phyloP scores from a whole-genome alignment of 106 monocot genomes.

The Dendrobium huoshanense region DNA sequence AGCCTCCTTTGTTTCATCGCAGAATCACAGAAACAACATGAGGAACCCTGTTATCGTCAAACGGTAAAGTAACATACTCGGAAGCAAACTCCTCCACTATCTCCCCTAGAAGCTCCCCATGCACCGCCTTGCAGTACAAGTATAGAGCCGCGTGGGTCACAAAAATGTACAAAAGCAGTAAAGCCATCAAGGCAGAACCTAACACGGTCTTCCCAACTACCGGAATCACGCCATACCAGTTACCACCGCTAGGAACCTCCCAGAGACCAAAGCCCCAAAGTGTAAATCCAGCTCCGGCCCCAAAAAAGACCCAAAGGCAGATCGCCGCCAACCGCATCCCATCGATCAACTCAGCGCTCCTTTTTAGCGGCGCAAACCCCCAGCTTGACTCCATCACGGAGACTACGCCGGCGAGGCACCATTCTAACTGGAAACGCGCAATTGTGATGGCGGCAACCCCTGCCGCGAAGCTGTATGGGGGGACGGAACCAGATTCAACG shows the following conservation, averaged over 20 bases:
- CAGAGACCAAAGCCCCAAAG: constrained; percentile 26
- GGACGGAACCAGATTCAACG: constrained; percentile 3
- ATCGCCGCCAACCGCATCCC: constrained; percentile 36
- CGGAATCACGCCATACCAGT: constrained; percentile 14
- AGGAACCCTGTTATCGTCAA: constrained; percentile 48
- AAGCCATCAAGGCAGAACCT: constrained; percentile 15
- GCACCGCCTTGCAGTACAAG: constrained; percentile 56
- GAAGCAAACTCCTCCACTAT: constrained; percentile 48
- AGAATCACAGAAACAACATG: constrained; percentile 48
- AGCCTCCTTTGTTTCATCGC: constrained; percentile 8
- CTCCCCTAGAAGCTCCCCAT: constrained; percentile 63
- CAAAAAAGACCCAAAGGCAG: constrained; percentile 32
- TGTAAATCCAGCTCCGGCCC: constrained; percentile 14
- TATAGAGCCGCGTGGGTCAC: constrained; percentile 38
- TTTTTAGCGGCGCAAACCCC: constrained; percentile 29
- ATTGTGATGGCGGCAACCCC: constrained; percentile 1
- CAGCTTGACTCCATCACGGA: constrained; percentile 32
- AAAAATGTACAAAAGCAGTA: constrained; percentile 37
- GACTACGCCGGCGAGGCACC: constrained; percentile 13
- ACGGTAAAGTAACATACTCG: constrained; percentile 50
- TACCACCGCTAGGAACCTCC: not conserved
- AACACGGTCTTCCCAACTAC: constrained; percentile 32
- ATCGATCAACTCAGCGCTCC: constrained; percentile 25
- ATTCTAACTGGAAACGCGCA: constrained; percentile 3
- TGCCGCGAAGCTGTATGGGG: constrained; percentile 8